Percentiles rank a stretch among this genome's conserved stretches.
Conservation (phyloP, 1,139 yeast species). For the Suhomyces panamericanus region DNA sequence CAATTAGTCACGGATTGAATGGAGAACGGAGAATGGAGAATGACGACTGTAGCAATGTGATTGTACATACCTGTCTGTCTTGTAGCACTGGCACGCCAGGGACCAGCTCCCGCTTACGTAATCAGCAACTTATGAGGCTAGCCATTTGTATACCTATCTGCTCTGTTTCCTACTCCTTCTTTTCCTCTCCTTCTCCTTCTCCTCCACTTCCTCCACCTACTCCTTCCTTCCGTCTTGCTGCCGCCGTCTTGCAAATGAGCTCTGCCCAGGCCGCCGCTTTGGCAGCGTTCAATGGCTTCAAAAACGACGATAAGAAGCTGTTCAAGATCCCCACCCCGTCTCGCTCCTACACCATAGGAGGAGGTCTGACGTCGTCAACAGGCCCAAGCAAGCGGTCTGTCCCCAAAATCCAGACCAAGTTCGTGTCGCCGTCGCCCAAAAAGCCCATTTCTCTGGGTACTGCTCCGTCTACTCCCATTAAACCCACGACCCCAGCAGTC, state of each 20-base stretch:
- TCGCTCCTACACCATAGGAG: slow-evolving; percentile 2
- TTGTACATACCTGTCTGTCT: no score
- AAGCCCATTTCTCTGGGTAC: neutral
- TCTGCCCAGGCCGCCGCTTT: slow-evolving; percentile 25
- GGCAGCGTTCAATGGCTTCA: slow-evolving; percentile 22
- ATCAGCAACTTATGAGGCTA: no score
- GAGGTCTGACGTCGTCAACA: neutral
- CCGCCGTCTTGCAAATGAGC: slow-evolving; percentile 2
- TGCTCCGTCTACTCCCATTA: slow-evolving; percentile 1
- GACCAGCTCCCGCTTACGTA: no score
- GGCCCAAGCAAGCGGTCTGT: neutral
- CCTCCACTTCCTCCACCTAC: neutral
- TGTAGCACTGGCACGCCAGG: no score
- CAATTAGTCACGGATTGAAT: no score
- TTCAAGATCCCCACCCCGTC: slow-evolving; percentile 9
- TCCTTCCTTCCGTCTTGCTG: neutral
- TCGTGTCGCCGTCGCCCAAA: slow-evolving; percentile 4
- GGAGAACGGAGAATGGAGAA: no score
- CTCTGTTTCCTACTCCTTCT: neutral
- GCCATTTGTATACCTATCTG: neutral
- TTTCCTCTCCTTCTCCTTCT: neutral
- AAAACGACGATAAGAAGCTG: slow-evolving; percentile 12
- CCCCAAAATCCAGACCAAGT: slow-evolving; percentile 9
- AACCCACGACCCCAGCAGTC: neutral
- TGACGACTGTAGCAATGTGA: no score